Evolutionary conservation across 805 yeast species (phyloP).

Genomic region (Zygoascus biomembranicola): DNA sequence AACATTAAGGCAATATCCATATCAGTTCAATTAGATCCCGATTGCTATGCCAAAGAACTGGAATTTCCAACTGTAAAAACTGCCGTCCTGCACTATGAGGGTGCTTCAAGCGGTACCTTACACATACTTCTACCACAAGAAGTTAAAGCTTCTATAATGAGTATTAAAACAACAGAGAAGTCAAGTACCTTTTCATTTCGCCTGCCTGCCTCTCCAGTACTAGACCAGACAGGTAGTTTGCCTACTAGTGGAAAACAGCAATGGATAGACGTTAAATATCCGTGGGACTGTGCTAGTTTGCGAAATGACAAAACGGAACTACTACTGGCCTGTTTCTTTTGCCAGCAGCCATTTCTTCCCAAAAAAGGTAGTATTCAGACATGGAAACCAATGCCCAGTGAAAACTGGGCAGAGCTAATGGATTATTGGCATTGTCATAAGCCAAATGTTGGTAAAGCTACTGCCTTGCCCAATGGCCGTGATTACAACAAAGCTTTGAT

Average conservation of each 20-base stretch:
- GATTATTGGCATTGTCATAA: constrained; percentile 95
- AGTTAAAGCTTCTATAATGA: constrained; percentile 8
- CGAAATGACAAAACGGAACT: not conserved
- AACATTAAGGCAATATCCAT: constrained; percentile 15
- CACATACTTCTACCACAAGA: constrained; percentile 12
- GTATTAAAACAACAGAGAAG: not conserved
- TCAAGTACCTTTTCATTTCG: constrained; percentile 10
- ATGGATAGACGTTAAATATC: constrained; percentile 4
- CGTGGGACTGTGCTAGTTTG: constrained; percentile 14
- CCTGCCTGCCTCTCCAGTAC: constrained; percentile 17
- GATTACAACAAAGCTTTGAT: constrained; percentile 22
- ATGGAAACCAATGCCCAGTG: constrained; percentile 72
- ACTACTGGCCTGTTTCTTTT: constrained; percentile 2
- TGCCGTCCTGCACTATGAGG: constrained; percentile 5
- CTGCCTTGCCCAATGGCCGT: constrained; percentile 9
- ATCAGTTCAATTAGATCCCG: constrained; percentile 12
- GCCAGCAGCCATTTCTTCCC: constrained; percentile 1
- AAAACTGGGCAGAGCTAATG: constrained; percentile 90
- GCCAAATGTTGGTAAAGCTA: constrained; percentile 21
- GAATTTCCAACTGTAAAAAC: constrained; percentile 9
- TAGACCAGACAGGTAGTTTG: not conserved
- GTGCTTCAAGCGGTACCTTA: not conserved
- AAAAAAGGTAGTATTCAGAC: constrained; percentile 3
- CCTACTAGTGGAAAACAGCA: constrained; percentile 3
- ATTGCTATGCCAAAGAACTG: constrained; percentile 5